Conservation (phyloP, 2,329 filamentous ascomycete genomes). For the Cladophialophora immunda region DNA sequence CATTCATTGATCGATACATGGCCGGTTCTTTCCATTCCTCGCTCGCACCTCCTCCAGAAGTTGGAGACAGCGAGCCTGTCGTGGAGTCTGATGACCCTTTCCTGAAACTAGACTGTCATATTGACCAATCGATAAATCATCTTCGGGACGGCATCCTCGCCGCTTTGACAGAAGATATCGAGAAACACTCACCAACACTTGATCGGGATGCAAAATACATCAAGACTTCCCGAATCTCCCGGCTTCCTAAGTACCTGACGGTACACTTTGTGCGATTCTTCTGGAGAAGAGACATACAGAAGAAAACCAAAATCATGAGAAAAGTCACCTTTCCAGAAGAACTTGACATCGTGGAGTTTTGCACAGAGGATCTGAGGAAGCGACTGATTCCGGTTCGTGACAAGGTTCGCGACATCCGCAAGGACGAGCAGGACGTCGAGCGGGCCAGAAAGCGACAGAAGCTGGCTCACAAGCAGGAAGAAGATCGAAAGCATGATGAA, state of each 20-base stretch:
- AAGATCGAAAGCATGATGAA: conserved; percentile 57
- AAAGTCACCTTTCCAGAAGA: conserved; percentile 97
- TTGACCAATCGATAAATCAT: conserved; percentile 86
- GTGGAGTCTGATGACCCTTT: conserved; percentile 76
- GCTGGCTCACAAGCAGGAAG: conserved; percentile 66
- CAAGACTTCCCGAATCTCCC: conserved; percentile 87
- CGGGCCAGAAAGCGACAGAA: conserved; percentile 92
- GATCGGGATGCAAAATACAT: conserved; percentile 84
- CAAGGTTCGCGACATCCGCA: conserved; percentile 92
- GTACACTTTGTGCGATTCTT: conserved; percentile 98
- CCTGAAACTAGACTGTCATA: conserved; percentile 95
- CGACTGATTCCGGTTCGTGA: conserved; percentile 91
- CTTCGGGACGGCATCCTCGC: conserved; percentile 85
- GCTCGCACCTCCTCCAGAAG: conserved; percentile 79
- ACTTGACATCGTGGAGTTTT: conserved; percentile 92
- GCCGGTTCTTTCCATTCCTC: conserved; percentile 79
- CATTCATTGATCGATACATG: conserved; percentile 92
- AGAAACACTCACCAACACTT: conserved; percentile 83
- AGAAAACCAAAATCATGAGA: conserved; percentile 99
- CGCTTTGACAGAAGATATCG: conserved; percentile 84
- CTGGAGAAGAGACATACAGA: conserved; percentile 94
- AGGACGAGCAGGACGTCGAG: conserved; percentile 93
- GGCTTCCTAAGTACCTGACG: conserved; percentile 92
- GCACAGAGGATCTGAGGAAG: conserved; percentile 85
- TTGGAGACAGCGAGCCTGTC: conserved; percentile 75